A percentile compares a stretch with the other conserved stretches of the same genome.
These are phyloP conservation scores for Perkinsus olseni DNA, from an alignment of 169 alveolate genomes.

Conservation along the genomic window DNA sequence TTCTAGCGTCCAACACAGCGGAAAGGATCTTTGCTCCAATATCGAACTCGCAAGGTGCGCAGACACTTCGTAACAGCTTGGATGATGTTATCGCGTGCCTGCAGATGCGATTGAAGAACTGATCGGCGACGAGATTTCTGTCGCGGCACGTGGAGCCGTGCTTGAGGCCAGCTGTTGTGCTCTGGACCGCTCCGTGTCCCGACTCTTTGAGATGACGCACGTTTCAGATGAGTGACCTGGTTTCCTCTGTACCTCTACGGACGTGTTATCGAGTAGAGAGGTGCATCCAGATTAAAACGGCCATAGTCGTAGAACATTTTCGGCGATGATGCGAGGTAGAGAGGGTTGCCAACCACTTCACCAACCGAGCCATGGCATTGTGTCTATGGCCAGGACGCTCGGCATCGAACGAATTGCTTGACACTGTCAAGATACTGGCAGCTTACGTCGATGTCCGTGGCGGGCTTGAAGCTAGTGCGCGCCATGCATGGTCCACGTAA, in stretches of 20 bases:
- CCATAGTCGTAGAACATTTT: no score
- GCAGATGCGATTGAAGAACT: not conserved
- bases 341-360: no score
- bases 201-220: not conserved
- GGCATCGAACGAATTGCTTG: no score
- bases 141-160: not conserved
- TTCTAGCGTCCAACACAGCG: not conserved
- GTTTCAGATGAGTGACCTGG: not conserved
- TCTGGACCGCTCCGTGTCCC: not conserved
- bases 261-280: no score
- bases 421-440: no score
- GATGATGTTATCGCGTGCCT: not conserved
- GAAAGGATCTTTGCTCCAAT: not conserved
- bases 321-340: no score
- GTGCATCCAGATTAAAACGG: no score
- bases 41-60: not conserved
- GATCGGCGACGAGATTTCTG: not conserved
- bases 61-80: not conserved
- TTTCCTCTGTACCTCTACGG: not conserved
- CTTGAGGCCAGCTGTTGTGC: not conserved
- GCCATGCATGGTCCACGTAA: no score
- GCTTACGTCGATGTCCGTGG: no score
- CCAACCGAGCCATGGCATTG: no score
- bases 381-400: no score
- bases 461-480: no score